These are phyloP conservation scores for Candida wancherniae DNA, from an alignment of 805 yeast species.

Conservation along the genomic window DNA sequence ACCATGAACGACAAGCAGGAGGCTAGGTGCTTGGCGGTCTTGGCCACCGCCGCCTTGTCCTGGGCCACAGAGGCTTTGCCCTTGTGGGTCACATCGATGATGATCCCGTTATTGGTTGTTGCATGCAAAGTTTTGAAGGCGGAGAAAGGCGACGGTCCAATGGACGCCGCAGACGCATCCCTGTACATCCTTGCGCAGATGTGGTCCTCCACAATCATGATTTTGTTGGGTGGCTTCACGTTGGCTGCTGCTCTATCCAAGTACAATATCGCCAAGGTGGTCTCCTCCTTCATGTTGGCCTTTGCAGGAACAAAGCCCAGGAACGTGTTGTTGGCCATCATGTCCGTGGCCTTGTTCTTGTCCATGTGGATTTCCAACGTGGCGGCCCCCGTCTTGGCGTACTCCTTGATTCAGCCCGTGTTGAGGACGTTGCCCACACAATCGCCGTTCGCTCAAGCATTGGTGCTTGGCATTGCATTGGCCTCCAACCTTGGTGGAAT, in stretches of 20 bases:
- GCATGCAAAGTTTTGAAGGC: conserved; percentile 64
- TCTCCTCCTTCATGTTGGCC: conserved; percentile 77
- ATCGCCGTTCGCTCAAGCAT: conserved; percentile 73
- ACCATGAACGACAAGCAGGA: conserved; percentile 35
- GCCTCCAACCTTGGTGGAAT: conserved; percentile 95
- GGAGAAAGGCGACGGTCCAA: conserved; percentile 37
- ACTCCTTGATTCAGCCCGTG: conserved; percentile 85
- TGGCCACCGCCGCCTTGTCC: conserved; percentile 73
- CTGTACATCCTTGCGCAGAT: conserved; percentile 74
- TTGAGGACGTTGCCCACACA: conserved; percentile 77
- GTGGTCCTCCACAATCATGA: conserved; percentile 95
- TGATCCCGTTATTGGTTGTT: conserved; percentile 80
- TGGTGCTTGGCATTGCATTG: conserved; percentile 86
- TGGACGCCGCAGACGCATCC: conserved; percentile 67
- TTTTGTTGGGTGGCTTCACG: conserved; percentile 89
- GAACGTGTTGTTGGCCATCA: conserved; percentile 67
- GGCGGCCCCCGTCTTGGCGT: conserved; percentile 94
- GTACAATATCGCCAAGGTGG: conserved; percentile 78
- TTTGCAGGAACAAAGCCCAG: conserved; percentile 85
- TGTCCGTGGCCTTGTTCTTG: conserved; percentile 80
- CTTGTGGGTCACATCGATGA: conserved; percentile 78
- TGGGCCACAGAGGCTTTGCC: conserved; percentile 98
- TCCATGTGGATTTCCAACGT: conserved; percentile 97
- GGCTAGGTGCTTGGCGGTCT: conserved; percentile 63
- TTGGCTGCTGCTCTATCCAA: conserved; percentile 92